Evolutionary conservation across 176 grass and related monocot species (phyloP).

Genomic region (Cenchrus americanus): DNA sequence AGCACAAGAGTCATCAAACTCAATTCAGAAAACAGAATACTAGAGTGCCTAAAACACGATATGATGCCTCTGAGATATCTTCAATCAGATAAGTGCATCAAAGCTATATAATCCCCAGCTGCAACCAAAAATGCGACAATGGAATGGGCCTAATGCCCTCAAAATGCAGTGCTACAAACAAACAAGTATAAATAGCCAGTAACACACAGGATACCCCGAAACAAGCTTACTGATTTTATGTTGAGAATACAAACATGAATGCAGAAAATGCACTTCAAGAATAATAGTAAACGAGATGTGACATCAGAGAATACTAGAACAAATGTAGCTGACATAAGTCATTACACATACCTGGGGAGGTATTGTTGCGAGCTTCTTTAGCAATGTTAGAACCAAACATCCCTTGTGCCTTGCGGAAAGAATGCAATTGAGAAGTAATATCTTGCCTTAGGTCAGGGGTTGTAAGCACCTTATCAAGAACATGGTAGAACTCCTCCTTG

Average conservation of each 20-base stretch:
- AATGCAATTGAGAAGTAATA: slow-evolving; percentile 79
- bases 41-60: background rate
- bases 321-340: slow-evolving; percentile 13
- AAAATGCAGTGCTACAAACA: slow-evolving; percentile 5
- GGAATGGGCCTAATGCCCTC: background rate
- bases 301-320: slow-evolving; percentile 17
- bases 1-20: slow-evolving; percentile 11
- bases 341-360: slow-evolving; percentile 59
- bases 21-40: slow-evolving; percentile 1
- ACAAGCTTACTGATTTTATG: background rate
- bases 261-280: background rate
- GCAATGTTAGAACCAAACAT: slow-evolving; percentile 93
- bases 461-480: slow-evolving; percentile 82
- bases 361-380: slow-evolving; percentile 84
- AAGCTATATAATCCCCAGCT: background rate
- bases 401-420: slow-evolving; percentile 86
- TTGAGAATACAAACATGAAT: background rate
- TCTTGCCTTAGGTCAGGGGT: slow-evolving; percentile 74
- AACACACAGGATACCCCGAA: background rate
- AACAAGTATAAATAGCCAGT: background rate
- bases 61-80: slow-evolving; percentile 10
- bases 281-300: slow-evolving; percentile 8
- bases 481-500: slow-evolving; percentile 78
- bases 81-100: background rate
- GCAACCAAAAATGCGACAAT: background rate